Evolutionary conservation across 2,329 filamentous ascomycete genomes (phyloP), one percentile per base, ranked within the genome.

Genomic region (Aspergillus texensis): DNA sequence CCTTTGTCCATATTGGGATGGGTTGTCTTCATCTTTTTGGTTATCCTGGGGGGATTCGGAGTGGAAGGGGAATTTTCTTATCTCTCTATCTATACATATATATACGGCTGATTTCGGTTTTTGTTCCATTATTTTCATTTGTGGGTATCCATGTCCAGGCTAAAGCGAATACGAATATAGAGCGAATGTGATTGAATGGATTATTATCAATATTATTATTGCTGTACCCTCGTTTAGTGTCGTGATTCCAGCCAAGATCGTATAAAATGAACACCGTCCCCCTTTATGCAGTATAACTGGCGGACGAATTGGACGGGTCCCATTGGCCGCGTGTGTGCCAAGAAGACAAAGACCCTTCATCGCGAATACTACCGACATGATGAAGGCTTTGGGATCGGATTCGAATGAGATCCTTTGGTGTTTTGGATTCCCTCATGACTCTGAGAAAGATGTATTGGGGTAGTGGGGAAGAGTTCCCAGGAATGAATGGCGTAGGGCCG

Each of bases 51-150:
- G 24, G 54, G 61, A 52, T 65, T 58, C 50, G 61, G 45, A 62
- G 9, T 58, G 66, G 58, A 24, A 30, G 26, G 21, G 48, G 57
- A 28, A 10, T 50, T 43, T 50, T 58, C 62, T 65, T 48, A 58
- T 28, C 55, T 54, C 24, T 55, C 56, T 41, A 41, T 43, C 45
- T 52, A 55, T 61, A 19, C 67, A 65, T 68, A 67, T 55, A 68
- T 67, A 67, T 62, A 61, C 57, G 53, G 58, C 30, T 45, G 48
- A 64, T 68, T 65, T 68, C 65, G 66, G 66, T 62, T 55, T 63
- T 52, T 52, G 53, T 34, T 14, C 16, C 3, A 24, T 30, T 26
- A 3, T 46, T 58, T 61, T 57, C 48, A 53, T 60, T 36, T 16
- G 2, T 58, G 30, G 56, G 54, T 62, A 41, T 67, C 45, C 32